phyloP scores from a whole-genome alignment of 2,329 filamentous ascomycete genomes.

The Phyllosticta ampelicida region DNA sequence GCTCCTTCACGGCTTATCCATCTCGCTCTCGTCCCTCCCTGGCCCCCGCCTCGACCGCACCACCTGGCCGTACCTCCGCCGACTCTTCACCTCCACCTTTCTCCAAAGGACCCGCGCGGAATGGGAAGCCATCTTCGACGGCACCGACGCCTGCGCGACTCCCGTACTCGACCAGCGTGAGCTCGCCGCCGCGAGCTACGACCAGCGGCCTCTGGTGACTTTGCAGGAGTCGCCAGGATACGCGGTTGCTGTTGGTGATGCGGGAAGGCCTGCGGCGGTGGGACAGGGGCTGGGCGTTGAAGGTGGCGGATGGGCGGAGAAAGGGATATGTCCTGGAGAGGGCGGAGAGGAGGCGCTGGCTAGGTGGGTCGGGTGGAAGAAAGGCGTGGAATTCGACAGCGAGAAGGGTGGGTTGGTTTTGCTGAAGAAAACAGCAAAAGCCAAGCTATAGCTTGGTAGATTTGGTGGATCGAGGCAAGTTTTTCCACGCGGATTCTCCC shows the following conservation, averaged over 20 bases:
- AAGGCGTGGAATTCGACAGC: slow-evolving; percentile 60
- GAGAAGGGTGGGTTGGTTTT: slow-evolving; percentile 47
- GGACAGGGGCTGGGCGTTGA: slow-evolving; percentile 57
- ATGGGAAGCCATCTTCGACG: slow-evolving; percentile 82
- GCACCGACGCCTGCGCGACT: slow-evolving; percentile 85
- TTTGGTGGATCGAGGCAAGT: too few relatives aligned
- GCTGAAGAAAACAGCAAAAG: not conserved
- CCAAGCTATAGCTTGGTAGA: not conserved
- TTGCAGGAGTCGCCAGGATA: slow-evolving; percentile 59
- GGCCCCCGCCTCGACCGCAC: slow-evolving; percentile 46
- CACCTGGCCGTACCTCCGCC: slow-evolving; percentile 58
- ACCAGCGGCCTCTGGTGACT: slow-evolving; percentile 60
- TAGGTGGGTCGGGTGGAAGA: slow-evolving; percentile 68
- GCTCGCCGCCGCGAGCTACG: slow-evolving; percentile 52
- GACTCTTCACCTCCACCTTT: slow-evolving; percentile 54
- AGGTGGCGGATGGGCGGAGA: slow-evolving; percentile 56
- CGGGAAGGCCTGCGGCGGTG: slow-evolving; percentile 28
- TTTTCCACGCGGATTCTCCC: too few relatives aligned
- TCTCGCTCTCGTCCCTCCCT: slow-evolving; percentile 38
- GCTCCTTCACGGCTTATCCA: slow-evolving; percentile 55
- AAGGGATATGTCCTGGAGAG: slow-evolving; percentile 51
- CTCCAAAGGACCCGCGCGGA: slow-evolving; percentile 57
- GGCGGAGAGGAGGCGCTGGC: slow-evolving; percentile 60
- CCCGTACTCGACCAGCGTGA: slow-evolving; percentile 70
- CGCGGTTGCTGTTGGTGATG: slow-evolving; percentile 43